These are phyloP conservation scores for Lavandula angustifolia DNA, from an alignment of 257 asterid genomes.

Conservation along the genomic window DNA sequence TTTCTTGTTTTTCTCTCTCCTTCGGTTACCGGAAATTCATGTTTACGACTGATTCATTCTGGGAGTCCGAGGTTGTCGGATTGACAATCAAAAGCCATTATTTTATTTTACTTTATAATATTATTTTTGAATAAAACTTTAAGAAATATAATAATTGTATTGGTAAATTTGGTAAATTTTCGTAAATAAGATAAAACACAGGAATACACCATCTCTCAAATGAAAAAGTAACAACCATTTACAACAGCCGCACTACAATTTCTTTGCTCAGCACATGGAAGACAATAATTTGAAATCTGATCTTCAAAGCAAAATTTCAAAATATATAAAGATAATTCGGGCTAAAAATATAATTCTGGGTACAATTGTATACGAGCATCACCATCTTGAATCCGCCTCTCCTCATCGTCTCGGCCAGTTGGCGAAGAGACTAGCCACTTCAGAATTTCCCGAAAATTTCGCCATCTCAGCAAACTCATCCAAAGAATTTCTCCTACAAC, in stretches of 20 bases:
- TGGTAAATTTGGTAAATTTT: too few species aligned
- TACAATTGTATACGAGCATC: too few species aligned
- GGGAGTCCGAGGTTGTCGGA: constrained; percentile 12
- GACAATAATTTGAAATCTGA: not conserved
- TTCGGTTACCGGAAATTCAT: constrained; percentile 19
- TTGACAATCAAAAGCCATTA: too few species aligned
- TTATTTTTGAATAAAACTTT: too few species aligned
- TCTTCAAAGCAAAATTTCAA: not conserved
- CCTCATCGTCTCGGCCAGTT: constrained; percentile 62
- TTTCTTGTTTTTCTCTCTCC: constrained; percentile 2
- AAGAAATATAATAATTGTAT: too few species aligned
- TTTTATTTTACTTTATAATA: too few species aligned
- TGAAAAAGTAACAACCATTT: not conserved
- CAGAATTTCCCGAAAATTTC: constrained; percentile 62
- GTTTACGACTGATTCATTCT: not conserved
- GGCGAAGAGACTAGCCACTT: constrained; percentile 47
- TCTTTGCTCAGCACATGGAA: not conserved
- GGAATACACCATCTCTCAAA: too few species aligned
- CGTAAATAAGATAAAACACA: too few species aligned
- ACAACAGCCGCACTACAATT: not conserved
- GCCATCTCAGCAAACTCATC: constrained; percentile 61
- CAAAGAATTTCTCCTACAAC: constrained; percentile 52
- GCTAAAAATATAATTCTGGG: too few species aligned
- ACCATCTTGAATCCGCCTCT: constrained; percentile 8
- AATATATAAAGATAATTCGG: not conserved